Evolutionary conservation across 208 protist genomes (phyloP).

Genomic region (Leishmania major): DNA sequence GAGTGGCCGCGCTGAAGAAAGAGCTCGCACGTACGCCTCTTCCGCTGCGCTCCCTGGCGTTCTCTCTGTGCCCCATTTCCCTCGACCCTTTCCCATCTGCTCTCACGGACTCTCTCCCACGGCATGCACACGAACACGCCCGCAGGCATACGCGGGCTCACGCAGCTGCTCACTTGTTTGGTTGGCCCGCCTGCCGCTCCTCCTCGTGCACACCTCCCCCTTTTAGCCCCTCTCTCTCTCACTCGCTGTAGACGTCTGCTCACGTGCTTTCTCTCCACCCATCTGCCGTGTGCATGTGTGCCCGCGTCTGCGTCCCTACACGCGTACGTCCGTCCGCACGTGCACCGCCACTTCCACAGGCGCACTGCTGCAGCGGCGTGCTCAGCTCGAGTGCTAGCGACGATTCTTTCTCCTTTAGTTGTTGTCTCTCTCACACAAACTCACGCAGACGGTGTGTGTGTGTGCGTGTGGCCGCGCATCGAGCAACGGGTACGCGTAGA

Average conservation of each 20-base stretch:
- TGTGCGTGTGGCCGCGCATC: neutral
- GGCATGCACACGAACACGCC: neutral
- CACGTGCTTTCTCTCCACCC: neutral
- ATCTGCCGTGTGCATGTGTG: neutral
- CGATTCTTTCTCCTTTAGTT: neutral
- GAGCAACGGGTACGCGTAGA: neutral
- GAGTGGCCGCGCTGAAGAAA: neutral
- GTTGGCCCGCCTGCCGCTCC: neutral
- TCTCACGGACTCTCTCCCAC: conserved; percentile 1
- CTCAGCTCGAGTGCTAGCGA: neutral
- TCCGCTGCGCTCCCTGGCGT: neutral
- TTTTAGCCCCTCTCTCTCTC: neutral
- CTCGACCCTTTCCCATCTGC: neutral
- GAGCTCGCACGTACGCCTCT: neutral
- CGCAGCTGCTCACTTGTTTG: neutral
- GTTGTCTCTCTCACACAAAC: neutral
- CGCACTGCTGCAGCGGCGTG: neutral
- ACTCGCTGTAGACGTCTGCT: neutral
- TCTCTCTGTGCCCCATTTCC: neutral
- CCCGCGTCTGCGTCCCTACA: neutral
- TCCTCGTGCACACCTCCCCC: neutral
- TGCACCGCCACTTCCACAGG: neutral
- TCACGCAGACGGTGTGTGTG: neutral
- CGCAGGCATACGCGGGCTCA: neutral
- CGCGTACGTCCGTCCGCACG: neutral